Evolutionary conservation across 352 stramenopile genomes (phyloP), one percentile per base, ranked within the genome.

Genomic region (Albugo laibachii): DNA sequence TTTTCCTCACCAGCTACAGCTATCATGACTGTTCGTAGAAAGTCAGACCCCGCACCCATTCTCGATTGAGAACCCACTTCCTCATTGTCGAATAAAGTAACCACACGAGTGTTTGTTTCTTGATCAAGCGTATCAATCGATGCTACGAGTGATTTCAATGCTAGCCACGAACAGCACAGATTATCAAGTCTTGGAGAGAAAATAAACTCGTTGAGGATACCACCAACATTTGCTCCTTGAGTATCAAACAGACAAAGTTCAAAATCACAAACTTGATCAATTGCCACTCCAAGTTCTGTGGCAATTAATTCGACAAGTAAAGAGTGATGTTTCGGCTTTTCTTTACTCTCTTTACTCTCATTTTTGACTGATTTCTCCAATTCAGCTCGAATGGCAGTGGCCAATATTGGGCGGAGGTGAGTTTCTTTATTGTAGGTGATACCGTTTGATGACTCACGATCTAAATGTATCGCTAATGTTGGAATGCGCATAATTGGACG

Each of bases 61-160:
- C 70, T 63, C 41, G 82, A 96, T 53, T 69, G 63, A 40, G 83
- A 97, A 11, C 93, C 92, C 48, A 97, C 83, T 63, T 99, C 94
- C 69, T 99, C 95, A 55, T 99, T 95, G 71, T 99, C 95, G 65
- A 98, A 99, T 16, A 98, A 73, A 5, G 91, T 88, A 19, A 96
- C 70, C 20, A 97, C 78, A 54, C 82, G 80, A 31, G 98, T 68
- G 46, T 86, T 91, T 13, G 58, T 49, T 39, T 94, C 81, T 15
- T 81, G 57, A 14, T 49, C 61, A 20, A 95, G 52, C 34, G 57
- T 81, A 21, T 58, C 52, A 0, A 92, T 64, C 53, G 86, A 91
- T 49, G 86, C 61, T 31, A 93, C 62, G 10, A 96, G 59, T 47
- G 79, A 68, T 57, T 91, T 56, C 14, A 82, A 83, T 16, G 83